Evolutionary conservation across 495 filamentous ascomycete species (phyloP).

Genomic region (Podospora pseudocomata): DNA sequence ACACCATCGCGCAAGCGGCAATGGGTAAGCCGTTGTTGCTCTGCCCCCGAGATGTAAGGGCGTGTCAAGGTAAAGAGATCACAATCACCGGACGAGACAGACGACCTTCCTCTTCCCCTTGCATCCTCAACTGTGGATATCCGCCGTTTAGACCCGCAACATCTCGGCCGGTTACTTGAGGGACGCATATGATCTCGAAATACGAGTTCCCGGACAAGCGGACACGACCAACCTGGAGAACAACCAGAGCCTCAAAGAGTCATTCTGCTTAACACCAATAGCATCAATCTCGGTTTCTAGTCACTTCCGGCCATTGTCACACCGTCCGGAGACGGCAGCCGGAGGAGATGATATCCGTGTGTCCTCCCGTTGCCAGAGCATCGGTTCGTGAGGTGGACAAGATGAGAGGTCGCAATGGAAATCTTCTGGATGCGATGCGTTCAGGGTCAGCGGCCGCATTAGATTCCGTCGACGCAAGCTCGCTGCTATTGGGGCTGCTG

Average conservation of each 20-base stretch:
- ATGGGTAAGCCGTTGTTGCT: not conserved
- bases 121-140: not conserved
- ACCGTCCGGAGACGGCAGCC: not conserved
- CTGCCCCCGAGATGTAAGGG: not conserved
- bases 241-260: not conserved
- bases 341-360: not conserved
- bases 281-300: not conserved
- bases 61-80: not conserved
- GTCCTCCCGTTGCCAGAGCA: not conserved
- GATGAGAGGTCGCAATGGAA: slow-evolving; percentile 7
- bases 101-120: not conserved
- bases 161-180: not conserved
- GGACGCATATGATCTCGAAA: not conserved
- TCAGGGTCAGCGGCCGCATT: not conserved
- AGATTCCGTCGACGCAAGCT: not conserved
- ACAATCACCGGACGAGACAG: not conserved
- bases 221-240: not conserved
- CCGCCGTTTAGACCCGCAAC: not conserved
- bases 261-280: not conserved
- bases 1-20: not conserved
- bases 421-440: slow-evolving; percentile 16
- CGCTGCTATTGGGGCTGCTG: slow-evolving; percentile 5
- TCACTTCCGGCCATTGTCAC: not conserved
- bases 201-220: not conserved
- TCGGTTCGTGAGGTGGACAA: not conserved